Percentiles rank a stretch among this genome's conserved stretches.
These are phyloP conservation scores for Triangularia setosa DNA, from an alignment of 2,329 filamentous ascomycete species.

Conservation along the genomic window DNA sequence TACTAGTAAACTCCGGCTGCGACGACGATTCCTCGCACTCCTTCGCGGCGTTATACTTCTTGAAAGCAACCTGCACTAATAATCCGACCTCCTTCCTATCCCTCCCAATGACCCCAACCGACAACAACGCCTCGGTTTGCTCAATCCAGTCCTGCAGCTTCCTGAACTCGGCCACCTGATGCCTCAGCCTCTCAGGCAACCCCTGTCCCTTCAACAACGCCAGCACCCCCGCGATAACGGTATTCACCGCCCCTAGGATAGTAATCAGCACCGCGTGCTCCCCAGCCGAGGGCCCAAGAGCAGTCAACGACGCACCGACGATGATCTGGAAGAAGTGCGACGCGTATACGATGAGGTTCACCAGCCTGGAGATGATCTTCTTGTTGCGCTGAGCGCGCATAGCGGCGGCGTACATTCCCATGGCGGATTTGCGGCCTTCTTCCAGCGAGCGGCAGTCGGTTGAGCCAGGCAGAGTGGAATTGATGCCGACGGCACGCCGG, in stretches of 20 bases:
- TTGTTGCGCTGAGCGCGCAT: slow-evolving; percentile 33
- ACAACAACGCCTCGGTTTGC: slow-evolving; percentile 45
- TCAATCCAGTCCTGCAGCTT: slow-evolving; percentile 52
- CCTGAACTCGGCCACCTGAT: slow-evolving; percentile 44
- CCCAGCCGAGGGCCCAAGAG: slow-evolving; percentile 43
- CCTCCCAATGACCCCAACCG: slow-evolving; percentile 40
- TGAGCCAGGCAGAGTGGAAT: slow-evolving; percentile 26
- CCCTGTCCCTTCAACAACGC: slow-evolving; percentile 52
- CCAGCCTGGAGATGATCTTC: slow-evolving; percentile 31
- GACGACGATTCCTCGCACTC: slow-evolving; percentile 32
- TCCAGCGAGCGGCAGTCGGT: slow-evolving; percentile 31
- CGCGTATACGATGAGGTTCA: slow-evolving; percentile 38
- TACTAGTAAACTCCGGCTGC: not conserved
- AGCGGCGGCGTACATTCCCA: slow-evolving; percentile 41
- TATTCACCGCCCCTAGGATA: slow-evolving; percentile 59
- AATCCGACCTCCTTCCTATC: slow-evolving; percentile 40
- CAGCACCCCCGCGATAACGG: slow-evolving; percentile 57
- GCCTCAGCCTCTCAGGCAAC: slow-evolving; percentile 43
- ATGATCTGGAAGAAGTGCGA: slow-evolving; percentile 45
- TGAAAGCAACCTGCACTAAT: slow-evolving; percentile 41
- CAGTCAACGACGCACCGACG: slow-evolving; percentile 44
- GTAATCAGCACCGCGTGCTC: slow-evolving; percentile 51
- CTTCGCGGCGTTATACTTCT: slow-evolving; percentile 42
- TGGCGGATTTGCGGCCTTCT: slow-evolving; percentile 32
- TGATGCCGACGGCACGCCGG: slow-evolving; percentile 42